These are phyloP conservation scores for Osmozyma mogii DNA, from an alignment of 805 yeast genomes.

Conservation along the genomic window DNA sequence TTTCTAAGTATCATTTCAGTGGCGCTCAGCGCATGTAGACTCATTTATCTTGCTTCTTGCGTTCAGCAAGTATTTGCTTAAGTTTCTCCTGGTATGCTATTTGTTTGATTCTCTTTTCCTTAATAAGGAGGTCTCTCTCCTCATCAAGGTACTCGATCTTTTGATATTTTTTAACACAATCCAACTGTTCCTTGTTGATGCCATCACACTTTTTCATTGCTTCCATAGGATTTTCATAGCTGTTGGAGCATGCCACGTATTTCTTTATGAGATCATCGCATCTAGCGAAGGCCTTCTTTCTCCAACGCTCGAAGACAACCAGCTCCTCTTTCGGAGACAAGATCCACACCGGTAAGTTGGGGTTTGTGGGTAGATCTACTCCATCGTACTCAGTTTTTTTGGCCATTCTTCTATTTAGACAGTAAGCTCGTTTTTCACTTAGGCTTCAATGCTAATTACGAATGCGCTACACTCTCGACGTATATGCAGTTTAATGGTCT, in stretches of 20 bases:
- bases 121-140: conserved; percentile 58
- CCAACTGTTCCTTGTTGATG: conserved; percentile 50
- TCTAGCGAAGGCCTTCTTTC: conserved; percentile 51
- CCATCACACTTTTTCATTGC: conserved; percentile 60
- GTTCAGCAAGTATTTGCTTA: no score
- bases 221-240: conserved; percentile 47
- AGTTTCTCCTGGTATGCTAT: conserved; percentile 11
- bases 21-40: no score
- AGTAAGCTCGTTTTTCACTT: no score
- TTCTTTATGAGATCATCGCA: conserved; percentile 61
- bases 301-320: conserved; percentile 63
- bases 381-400: conserved; percentile 29
- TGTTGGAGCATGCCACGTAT: conserved; percentile 60
- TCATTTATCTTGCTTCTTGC: no score
- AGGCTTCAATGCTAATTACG: no score
- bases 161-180: conserved; percentile 57
- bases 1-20: no score
- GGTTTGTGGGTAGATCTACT: conserved; percentile 32
- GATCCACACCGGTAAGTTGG: conserved; percentile 64
- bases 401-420: no score
- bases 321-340: conserved; percentile 71
- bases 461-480: no score
- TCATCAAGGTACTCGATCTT: conserved; percentile 57
- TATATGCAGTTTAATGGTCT: no score
- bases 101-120: conserved; percentile 42